Evolutionary conservation across 2,329 filamentous ascomycete species (phyloP), one percentile per base, ranked within the genome.

Genomic region (Colletotrichum tanaceti): DNA sequence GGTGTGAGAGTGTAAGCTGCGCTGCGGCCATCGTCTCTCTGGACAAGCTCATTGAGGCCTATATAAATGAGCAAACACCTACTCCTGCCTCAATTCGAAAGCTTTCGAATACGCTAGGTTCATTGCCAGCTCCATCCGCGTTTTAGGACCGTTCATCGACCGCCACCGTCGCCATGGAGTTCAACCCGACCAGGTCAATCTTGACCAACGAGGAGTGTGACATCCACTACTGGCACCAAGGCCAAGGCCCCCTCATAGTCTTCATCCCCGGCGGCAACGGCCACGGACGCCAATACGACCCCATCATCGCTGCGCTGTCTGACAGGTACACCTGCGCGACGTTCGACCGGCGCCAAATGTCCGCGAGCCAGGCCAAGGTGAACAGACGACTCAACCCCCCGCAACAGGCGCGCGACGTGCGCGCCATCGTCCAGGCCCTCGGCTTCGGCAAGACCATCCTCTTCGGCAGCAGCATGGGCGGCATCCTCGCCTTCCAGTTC

Each of bases 251-350:
- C 7, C 72, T 79, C 4, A 71, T 79, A 35, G 71, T 71, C 47
- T 78, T 78, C 69, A 68, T 79, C 32, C 76, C 77, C 1, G 77
- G 77, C 61, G 77, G 77, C 28, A 77, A 77, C 62, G 77, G 77
- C 28, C 75, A 77, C 63, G 77, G 76, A 7, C 66, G 70, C 5
- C 77, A 79, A 54, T 79, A 73, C 72, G 71, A 74, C 72, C 44
- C 69, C 32, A 70, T 78, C 28, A 77, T 79, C 32, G 63, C 71
- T 6, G 68, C 72, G 24, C 71, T 79, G 3, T 73, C 75, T 7
- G 65, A 71, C 47, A 44, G 32, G 0, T 79, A 71, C 72, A 78
- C 76, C 32, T 74, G 73, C 72, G 72, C 63, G 20, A 78, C 77
- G 14, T 78, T 77, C 47, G 76, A 78, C 62, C 74, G 77, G 2